Evolutionary conservation across 1,284 basidiomycete genomes (phyloP).

Genomic region (Pholiota adiposa): DNA sequence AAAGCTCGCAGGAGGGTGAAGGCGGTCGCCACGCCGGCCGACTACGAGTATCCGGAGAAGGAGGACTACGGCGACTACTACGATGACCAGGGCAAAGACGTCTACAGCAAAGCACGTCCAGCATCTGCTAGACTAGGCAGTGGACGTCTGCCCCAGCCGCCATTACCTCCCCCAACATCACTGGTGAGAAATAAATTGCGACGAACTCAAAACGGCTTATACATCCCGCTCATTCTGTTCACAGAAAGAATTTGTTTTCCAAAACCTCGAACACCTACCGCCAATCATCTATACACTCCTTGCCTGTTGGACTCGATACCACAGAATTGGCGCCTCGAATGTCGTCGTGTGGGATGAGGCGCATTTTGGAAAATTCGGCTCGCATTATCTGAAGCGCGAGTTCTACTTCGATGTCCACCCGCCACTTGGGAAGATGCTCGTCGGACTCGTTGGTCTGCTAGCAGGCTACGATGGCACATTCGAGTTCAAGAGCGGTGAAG

Average conservation of each 20-base stretch:
- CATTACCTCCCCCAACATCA: slow-evolving; percentile 69
- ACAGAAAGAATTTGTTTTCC: slow-evolving; percentile 78
- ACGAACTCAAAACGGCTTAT: neutral
- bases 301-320: slow-evolving; percentile 93
- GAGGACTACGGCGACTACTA: slow-evolving; percentile 32
- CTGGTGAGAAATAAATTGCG: slow-evolving; percentile 52
- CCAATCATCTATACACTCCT: slow-evolving; percentile 91
- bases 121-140: slow-evolving; percentile 55
- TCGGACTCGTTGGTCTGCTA: slow-evolving; percentile 90
- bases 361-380: slow-evolving; percentile 98
- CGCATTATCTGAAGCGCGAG: slow-evolving; percentile 94
- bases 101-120: slow-evolving; percentile 66
- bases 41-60: slow-evolving; percentile 30
- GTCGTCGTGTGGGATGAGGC: slow-evolving; percentile 98
- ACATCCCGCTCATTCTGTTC: slow-evolving; percentile 1
- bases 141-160: slow-evolving; percentile 62
- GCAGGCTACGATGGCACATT: slow-evolving; percentile 92
- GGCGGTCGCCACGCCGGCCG: slow-evolving; percentile 41
- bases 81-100: slow-evolving; percentile 77
- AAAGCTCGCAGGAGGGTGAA: slow-evolving; percentile 64
- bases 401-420: slow-evolving; percentile 99
- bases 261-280: slow-evolving; percentile 84
- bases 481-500: slow-evolving; percentile 93
- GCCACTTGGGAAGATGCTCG: slow-evolving; percentile 98
- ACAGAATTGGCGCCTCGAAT: slow-evolving; percentile 89